Base-by-base conservation (phyloP, 495 filamentous ascomycete genomes). In the Trypethelium eluteriae region DNA sequence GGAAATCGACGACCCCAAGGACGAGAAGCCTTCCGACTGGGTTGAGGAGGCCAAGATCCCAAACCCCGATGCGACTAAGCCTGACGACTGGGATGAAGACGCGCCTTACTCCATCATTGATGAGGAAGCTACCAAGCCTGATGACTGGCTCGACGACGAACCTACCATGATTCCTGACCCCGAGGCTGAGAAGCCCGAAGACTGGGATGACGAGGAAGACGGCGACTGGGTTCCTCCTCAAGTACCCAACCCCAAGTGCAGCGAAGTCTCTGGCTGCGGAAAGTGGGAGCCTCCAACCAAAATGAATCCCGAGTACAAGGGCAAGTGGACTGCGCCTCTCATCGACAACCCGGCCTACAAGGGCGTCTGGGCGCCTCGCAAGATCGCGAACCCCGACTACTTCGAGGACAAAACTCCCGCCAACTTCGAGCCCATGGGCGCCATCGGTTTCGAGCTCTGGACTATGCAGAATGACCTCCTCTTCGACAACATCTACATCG, bases 401-500 rank as follows among this genome's bases (percentile, higher is more conserved):
- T 99, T 86, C 71, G 95, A 99, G 84, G 95, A 98, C 85, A 96
- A 96, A 87, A 88, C 85, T 61, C 95, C 95, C 39, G 83, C 94
- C 75, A 93, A 96, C 85, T 87, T 99, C 71, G 95, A 99, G 82
- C 92, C 94, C 66, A 98, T 99, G 79, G 95, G 95, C 69, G 95
- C 93, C 81, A 91, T 97, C 81, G 93, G 94, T 72, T 97, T 96
- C 72, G 95, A 98, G 80, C 90, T 98, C 80, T 98, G 94, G 94
- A 98, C 95, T 72, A 98, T 98, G 94, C 94, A 96, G 76, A 95
- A 88, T 78, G 90, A 97, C 77, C 96, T 98, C 70, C 87, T 97
- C 72, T 99, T 99, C 74, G 92, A 98, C 86, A 99, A 99, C 87
- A 92, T 99, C 84, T 99, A 98, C 85, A 89, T 99, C 79, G 95